Conservation (phyloP, 768 basidiomycete genomes). For the Boletus speciosus region DNA sequence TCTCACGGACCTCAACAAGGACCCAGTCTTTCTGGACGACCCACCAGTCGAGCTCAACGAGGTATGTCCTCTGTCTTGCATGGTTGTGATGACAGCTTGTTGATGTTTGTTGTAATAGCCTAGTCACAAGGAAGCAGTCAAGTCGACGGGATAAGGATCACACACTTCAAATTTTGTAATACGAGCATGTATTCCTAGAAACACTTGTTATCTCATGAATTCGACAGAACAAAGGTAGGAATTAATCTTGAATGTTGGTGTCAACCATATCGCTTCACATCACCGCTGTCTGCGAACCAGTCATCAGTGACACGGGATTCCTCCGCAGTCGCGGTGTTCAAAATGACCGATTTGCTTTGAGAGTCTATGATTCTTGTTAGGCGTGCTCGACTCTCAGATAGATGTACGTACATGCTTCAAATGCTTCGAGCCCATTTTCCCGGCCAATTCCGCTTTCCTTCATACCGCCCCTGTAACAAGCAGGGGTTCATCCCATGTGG, state of each 20-base stretch:
- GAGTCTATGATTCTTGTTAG: conserved; percentile 50
- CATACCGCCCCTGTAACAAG: conserved; percentile 72
- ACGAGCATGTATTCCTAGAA: conserved; percentile 16
- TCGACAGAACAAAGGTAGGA: neutral
- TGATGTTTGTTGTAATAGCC: conserved; percentile 31
- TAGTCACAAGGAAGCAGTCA: conserved; percentile 52
- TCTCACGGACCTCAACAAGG: conserved; percentile 78
- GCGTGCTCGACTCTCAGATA: neutral
- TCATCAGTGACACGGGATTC: conserved; percentile 63
- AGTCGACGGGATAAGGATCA: conserved; percentile 39
- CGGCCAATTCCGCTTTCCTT: conserved; percentile 85
- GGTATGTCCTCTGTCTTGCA: conserved; percentile 35
- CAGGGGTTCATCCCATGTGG: conserved; percentile 2
- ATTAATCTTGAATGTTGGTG: neutral
- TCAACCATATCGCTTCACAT: conserved; percentile 65
- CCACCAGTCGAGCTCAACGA: conserved; percentile 68
- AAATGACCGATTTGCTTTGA: conserved; percentile 77
- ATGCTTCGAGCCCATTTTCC: conserved; percentile 82
- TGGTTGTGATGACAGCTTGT: neutral
- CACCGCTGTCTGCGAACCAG: conserved; percentile 66
- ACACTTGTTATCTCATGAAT: neutral
- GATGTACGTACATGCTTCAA: conserved; percentile 60
- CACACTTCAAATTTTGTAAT: conserved; percentile 3
- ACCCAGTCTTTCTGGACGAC: conserved; percentile 91
- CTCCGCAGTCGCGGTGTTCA: conserved; percentile 64